Evolutionary conservation across 257 asterid genomes (phyloP).

Genomic region (Buddleja alternifolia): DNA sequence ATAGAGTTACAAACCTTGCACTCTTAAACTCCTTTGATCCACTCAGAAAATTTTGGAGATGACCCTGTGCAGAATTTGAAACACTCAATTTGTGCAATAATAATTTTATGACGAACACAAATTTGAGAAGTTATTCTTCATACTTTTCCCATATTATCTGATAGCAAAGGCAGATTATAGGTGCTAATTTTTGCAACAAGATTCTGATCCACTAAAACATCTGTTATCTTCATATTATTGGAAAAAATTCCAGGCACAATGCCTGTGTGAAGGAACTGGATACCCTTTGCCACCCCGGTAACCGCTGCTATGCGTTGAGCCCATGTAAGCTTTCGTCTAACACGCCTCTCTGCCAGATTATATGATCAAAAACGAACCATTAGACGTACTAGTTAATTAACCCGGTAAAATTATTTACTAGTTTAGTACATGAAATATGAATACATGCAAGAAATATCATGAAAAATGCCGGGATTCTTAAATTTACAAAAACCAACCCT

Average conservation of each 20-base stretch:
- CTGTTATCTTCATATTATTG: slow-evolving; percentile 69
- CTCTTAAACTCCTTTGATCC: slow-evolving; percentile 49
- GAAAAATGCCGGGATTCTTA: not conserved
- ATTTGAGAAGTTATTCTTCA: slow-evolving; percentile 12
- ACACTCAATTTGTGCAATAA: slow-evolving; percentile 20
- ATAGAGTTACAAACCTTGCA: slow-evolving; percentile 48
- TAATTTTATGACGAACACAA: not conserved
- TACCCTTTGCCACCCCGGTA: slow-evolving; percentile 89
- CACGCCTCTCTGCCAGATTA: slow-evolving; percentile 52
- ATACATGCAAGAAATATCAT: not conserved
- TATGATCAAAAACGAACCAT: slow-evolving; percentile 14
- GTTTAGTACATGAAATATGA: not conserved
- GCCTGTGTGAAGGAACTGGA: slow-evolving; percentile 89
- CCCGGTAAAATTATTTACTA: not conserved
- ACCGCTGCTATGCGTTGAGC: slow-evolving; percentile 80
- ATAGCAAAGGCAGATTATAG: slow-evolving; percentile 69
- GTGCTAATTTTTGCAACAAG: slow-evolving; percentile 72
- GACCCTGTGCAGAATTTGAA: slow-evolving; percentile 46
- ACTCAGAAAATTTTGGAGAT: slow-evolving; percentile 30
- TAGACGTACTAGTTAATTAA: not conserved
- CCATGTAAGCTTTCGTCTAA: slow-evolving; percentile 67
- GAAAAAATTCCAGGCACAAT: slow-evolving; percentile 72
- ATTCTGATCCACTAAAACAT: slow-evolving; percentile 74
- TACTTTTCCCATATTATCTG: slow-evolving; percentile 64
- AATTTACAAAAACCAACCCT: no score